Percentiles rank a stretch among this genome's conserved stretches.
These are phyloP conservation scores for Fusarium siculi DNA, from an alignment of 2,329 filamentous ascomycete species.

Conservation along the genomic window DNA sequence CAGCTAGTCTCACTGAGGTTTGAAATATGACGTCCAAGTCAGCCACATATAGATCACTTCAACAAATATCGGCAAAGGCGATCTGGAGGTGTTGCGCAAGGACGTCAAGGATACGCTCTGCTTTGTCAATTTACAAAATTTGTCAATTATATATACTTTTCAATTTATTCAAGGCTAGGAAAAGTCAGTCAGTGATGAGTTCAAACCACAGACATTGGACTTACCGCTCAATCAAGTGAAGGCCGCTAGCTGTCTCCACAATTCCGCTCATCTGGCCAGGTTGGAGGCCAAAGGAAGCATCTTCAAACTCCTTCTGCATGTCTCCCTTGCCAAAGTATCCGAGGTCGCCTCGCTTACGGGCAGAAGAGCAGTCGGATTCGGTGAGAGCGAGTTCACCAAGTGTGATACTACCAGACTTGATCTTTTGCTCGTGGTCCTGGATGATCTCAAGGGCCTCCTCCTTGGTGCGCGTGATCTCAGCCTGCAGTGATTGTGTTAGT, in stretches of 20 bases:
- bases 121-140: slow-evolving; percentile 31
- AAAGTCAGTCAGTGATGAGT: slow-evolving; percentile 6
- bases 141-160: slow-evolving; percentile 29
- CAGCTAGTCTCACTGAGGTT: not conserved
- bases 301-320: slow-evolving; percentile 99
- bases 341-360: slow-evolving; percentile 91
- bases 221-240: slow-evolving; percentile 96
- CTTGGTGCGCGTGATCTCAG: slow-evolving; percentile 87
- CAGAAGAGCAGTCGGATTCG: slow-evolving; percentile 96
- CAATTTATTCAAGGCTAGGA: slow-evolving; percentile 27
- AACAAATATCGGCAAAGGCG: not conserved
- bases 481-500: slow-evolving; percentile 50
- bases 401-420: slow-evolving; percentile 73
- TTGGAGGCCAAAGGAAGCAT: slow-evolving; percentile 90
- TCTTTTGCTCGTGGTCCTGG: slow-evolving; percentile 77
- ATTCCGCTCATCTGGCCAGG: slow-evolving; percentile 87
- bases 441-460: slow-evolving; percentile 87
- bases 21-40: not conserved
- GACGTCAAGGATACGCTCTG: slow-evolving; percentile 21
- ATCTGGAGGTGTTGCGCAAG: not conserved
- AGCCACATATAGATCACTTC: slow-evolving; percentile 11
- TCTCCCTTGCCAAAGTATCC: slow-evolving; percentile 94
- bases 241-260: slow-evolving; percentile 90
- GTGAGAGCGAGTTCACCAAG: slow-evolving; percentile 86
- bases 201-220: slow-evolving; percentile 16